Conservation (phyloP, 1,284 basidiomycete genomes). For the Schizophyllum amplum region DNA sequence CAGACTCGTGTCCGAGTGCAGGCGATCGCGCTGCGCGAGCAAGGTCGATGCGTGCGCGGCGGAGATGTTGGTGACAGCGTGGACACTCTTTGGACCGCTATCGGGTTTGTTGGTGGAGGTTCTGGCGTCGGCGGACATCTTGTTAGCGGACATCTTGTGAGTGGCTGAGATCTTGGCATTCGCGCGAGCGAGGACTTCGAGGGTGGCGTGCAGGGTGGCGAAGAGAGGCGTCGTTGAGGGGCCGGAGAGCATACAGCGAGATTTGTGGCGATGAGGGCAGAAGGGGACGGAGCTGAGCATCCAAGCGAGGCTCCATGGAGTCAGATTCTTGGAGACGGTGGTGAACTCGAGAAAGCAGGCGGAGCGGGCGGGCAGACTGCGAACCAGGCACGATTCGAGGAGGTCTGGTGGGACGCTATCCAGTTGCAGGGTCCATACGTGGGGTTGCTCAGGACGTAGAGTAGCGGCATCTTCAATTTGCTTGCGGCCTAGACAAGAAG, state of each 20-base stretch:
- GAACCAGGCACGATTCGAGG: conserved; percentile 13
- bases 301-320: conserved; percentile 1
- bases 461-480: neutral
- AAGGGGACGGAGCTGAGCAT: neutral
- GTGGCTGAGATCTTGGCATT: conserved; percentile 6
- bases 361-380: conserved; percentile 16
- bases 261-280: neutral
- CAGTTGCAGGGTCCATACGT: conserved; percentile 3
- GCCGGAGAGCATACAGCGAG: neutral
- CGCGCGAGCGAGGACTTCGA: conserved; percentile 8
- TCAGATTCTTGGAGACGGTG: conserved; percentile 18
- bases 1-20: conserved; percentile 19
- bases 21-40: conserved; percentile 22
- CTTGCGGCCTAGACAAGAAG: neutral
- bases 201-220: conserved; percentile 6
- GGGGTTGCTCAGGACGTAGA: conserved; percentile 5
- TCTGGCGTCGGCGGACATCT: conserved; percentile 21
- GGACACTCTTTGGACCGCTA: conserved; percentile 23
- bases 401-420: conserved; percentile 20
- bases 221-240: conserved; percentile 10
- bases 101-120: conserved; percentile 21
- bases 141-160: conserved; percentile 23
- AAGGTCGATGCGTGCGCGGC: conserved; percentile 24
- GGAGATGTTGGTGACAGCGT: conserved; percentile 36
- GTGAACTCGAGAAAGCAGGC: conserved; percentile 27